These are phyloP conservation scores for Microbotryum violaceum DNA, from an alignment of 1,284 basidiomycete genomes.

Conservation along the genomic window DNA sequence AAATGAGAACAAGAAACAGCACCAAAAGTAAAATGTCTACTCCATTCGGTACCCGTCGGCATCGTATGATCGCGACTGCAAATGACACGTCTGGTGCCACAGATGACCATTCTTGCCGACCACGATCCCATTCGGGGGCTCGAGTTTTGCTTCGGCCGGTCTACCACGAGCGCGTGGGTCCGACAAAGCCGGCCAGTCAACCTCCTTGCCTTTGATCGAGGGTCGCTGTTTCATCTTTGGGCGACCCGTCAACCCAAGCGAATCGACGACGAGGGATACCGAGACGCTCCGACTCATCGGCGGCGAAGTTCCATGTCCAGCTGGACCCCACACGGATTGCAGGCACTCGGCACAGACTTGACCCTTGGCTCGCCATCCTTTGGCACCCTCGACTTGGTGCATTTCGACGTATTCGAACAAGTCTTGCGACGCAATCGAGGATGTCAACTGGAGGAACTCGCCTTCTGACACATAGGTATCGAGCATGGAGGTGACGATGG, in stretches of 20 bases:
- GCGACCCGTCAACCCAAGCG: slow-evolving; percentile 20
- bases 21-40: too few species aligned
- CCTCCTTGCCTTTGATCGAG: slow-evolving; percentile 36
- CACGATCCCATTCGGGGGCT: slow-evolving; percentile 22
- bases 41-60: too few species aligned
- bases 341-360: slow-evolving; percentile 21
- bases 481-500: slow-evolving; percentile 85
- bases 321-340: slow-evolving; percentile 23
- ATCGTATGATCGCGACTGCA: background rate
- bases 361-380: slow-evolving; percentile 28
- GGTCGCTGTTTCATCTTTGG: slow-evolving; percentile 33
- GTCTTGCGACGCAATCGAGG: slow-evolving; percentile 73
- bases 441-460: slow-evolving; percentile 82
- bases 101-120: slow-evolving; percentile 23
- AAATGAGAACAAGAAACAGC: too few species aligned
- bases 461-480: slow-evolving; percentile 86
- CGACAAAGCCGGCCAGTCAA: slow-evolving; percentile 28
- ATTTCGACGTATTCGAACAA: slow-evolving; percentile 63
- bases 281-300: slow-evolving; percentile 26
- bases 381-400: slow-evolving; percentile 28
- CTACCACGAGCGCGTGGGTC: background rate
- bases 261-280: slow-evolving; percentile 26
- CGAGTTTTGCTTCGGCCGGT: background rate
- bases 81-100: slow-evolving; percentile 19
- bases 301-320: slow-evolving; percentile 17